These are phyloP conservation scores for Infundibulicybe gibba DNA, from an alignment of 768 basidiomycete genomes.

Conservation along the genomic window DNA sequence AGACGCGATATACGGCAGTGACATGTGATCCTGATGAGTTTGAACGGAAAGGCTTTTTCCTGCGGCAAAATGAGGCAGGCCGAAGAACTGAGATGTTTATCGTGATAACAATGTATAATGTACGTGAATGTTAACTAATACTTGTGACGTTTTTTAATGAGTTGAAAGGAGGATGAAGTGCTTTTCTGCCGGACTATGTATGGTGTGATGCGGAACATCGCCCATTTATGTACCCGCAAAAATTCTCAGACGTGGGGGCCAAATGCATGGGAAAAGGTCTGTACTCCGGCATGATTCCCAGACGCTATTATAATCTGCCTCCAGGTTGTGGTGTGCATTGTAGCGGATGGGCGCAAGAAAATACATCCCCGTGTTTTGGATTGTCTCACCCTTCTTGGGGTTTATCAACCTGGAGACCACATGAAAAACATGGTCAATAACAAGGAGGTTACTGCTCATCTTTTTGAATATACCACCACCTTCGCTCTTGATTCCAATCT, in stretches of 20 bases:
- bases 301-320: neutral
- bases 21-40: conserved; percentile 96
- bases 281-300: neutral
- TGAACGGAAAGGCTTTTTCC: conserved; percentile 75
- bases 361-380: conserved; percentile 82
- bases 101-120: conserved; percentile 96
- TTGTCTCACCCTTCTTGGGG: conserved; percentile 88
- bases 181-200: conserved; percentile 91
- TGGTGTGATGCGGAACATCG: conserved; percentile 89
- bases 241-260: conserved; percentile 94
- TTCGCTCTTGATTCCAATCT: conserved; percentile 77
- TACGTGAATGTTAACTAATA: conserved; percentile 31
- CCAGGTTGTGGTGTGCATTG: conserved; percentile 89
- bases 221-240: conserved; percentile 79
- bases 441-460: conserved; percentile 50
- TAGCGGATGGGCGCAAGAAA: conserved; percentile 84
- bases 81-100: conserved; percentile 89
- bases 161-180: conserved; percentile 74
- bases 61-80: conserved; percentile 78
- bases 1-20: conserved; percentile 81
- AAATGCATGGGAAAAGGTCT: conserved; percentile 93
- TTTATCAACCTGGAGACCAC: conserved; percentile 63
- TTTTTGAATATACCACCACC: conserved; percentile 87
- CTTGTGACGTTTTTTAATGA: conserved; percentile 4
- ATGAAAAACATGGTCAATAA: conserved; percentile 66